A percentile compares a stretch with the other conserved stretches of the same genome.
These are phyloP conservation scores for Ophiostoma tasmaniense DNA, from an alignment of 2,329 filamentous ascomycete species.

Conservation along the genomic window DNA sequence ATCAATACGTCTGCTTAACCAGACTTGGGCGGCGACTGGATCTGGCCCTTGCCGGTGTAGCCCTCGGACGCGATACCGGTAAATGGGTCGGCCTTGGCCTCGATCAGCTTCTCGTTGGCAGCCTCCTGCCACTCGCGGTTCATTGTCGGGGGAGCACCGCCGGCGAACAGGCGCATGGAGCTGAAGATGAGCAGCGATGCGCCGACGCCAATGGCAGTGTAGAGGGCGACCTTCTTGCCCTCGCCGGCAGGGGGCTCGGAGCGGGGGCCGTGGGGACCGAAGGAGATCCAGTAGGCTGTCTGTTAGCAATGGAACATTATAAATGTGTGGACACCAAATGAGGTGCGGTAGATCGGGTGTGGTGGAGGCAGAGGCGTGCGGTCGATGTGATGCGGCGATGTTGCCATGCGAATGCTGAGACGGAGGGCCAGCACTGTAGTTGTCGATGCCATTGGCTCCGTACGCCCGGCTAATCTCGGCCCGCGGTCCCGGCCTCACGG, in stretches of 20 bases:
- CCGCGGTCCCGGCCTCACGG: not conserved
- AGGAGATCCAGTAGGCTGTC: conserved; percentile 97
- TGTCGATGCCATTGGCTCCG: not conserved
- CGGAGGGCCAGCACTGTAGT: not conserved
- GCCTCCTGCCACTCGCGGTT: conserved; percentile 95
- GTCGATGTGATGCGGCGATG: not conserved
- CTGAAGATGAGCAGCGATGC: conserved; percentile 65
- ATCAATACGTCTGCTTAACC: conserved; percentile 27
- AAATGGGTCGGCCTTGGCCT: conserved; percentile 78
- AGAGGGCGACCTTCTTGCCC: conserved; percentile 66
- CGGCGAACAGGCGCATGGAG: conserved; percentile 61
- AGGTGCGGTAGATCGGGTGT: not conserved
- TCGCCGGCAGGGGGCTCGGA: conserved; percentile 76
- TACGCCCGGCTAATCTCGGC: not conserved
- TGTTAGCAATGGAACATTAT: not conserved
- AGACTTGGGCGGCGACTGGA: conserved; percentile 58
- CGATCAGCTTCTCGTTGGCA: conserved; percentile 84
- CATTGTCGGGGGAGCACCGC: conserved; percentile 74
- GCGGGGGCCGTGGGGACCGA: conserved; percentile 91
- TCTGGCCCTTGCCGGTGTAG: conserved; percentile 68
- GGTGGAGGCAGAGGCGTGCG: too few species aligned
- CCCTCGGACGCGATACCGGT: conserved; percentile 72
- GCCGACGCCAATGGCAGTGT: conserved; percentile 59
- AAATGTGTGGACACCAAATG: not conserved
- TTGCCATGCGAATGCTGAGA: not conserved